A percentile compares a stretch with the other conserved stretches of the same genome.
These are phyloP conservation scores for Neopestalotiopsis clavispora DNA, from an alignment of 2,329 filamentous ascomycete genomes.

Conservation along the genomic window DNA sequence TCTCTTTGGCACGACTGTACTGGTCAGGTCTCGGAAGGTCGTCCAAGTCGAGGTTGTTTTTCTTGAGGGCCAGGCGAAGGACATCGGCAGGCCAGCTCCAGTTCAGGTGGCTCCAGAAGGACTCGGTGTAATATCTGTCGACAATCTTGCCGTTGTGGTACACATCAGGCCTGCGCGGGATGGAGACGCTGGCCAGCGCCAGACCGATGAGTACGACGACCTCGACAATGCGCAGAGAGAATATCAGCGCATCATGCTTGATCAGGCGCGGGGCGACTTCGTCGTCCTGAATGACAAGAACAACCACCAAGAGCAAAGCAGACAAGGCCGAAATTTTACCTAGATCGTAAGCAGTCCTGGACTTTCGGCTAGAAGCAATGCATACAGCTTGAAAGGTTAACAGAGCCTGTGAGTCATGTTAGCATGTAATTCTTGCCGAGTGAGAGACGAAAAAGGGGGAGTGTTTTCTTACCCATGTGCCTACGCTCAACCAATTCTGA, in stretches of 20 bases:
- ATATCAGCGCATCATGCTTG: conserved; percentile 38
- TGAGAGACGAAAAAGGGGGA: conserved; percentile 27
- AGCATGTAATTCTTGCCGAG: conserved; percentile 17
- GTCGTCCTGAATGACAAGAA: conserved; percentile 51
- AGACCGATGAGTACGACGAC: conserved; percentile 50
- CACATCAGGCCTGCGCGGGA: conserved; percentile 72
- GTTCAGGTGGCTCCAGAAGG: conserved; percentile 65
- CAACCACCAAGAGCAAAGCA: conserved; percentile 46
- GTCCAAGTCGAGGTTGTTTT: conserved; percentile 63
- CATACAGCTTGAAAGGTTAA: conserved; percentile 57
- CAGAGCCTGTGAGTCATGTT: conserved; percentile 44
- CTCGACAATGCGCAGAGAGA: conserved; percentile 54
- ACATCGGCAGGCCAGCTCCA: conserved; percentile 68
- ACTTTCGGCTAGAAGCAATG: conserved; percentile 53
- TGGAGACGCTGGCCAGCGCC: conserved; percentile 52
- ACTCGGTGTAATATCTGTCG: conserved; percentile 66
- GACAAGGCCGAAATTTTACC: conserved; percentile 58
- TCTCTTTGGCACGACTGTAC: conserved; percentile 54
- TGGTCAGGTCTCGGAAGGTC: conserved; percentile 68
- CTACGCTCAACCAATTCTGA: conserved; percentile 64
- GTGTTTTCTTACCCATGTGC: conserved; percentile 63
- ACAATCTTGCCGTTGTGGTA: conserved; percentile 63
- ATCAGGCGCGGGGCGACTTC: conserved; percentile 40
- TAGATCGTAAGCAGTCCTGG: conserved; percentile 57
- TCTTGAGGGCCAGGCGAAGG: conserved; percentile 58